phyloP scores from a whole-genome alignment of 2,329 filamentous ascomycete genomes.

The Penicillium sp. region DNA sequence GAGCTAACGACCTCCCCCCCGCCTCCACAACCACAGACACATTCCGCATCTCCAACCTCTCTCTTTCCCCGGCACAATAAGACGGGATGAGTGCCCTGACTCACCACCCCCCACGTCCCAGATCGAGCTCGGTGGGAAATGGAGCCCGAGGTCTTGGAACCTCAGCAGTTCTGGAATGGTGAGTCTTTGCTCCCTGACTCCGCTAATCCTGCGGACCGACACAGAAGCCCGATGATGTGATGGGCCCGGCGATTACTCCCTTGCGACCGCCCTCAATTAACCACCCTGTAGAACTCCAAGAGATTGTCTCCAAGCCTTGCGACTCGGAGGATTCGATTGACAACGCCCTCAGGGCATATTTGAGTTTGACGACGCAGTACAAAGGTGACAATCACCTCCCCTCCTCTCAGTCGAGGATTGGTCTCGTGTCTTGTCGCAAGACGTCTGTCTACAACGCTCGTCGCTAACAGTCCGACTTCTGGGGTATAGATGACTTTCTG shows the following conservation, averaged over 20 bases:
- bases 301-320: constrained; percentile 64
- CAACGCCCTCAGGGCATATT: constrained; percentile 80
- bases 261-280: constrained; percentile 19
- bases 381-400: constrained; percentile 54
- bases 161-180: constrained; percentile 91
- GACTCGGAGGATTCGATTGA: constrained; percentile 72
- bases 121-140: constrained; percentile 54
- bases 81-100: constrained; percentile 44
- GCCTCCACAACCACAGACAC: constrained; percentile 24
- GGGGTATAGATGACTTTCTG: constrained; percentile 65
- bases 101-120: constrained; percentile 37
- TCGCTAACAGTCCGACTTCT: not conserved
- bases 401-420: not conserved
- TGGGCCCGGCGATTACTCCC: constrained; percentile 10
- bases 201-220: not conserved
- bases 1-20: constrained; percentile 15
- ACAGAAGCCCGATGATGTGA: not conserved
- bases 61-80: constrained; percentile 20
- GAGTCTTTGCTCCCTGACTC: constrained; percentile 41
- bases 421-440: not conserved
- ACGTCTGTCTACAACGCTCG: not conserved
- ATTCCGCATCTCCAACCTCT: constrained; percentile 30
- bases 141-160: constrained; percentile 73
- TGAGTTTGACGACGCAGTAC: constrained; percentile 75
- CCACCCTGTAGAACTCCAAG: constrained; percentile 62